phyloP scores from a whole-genome alignment of 805 yeast species.

The Yamadazyma sp. region DNA sequence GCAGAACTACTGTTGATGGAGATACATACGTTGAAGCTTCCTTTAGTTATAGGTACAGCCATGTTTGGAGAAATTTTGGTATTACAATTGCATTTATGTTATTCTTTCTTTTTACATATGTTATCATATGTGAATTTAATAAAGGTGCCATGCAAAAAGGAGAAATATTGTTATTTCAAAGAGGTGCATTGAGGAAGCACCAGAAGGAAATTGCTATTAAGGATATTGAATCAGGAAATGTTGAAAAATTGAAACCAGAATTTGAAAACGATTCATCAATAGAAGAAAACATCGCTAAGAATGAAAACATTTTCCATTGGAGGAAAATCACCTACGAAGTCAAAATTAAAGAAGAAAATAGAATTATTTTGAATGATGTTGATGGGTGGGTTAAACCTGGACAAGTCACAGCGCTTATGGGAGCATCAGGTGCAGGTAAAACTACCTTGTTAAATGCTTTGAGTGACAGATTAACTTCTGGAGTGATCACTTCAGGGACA shows the following conservation, averaged over 20 bases:
- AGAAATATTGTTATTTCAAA: conserved; percentile 31
- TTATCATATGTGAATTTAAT: conserved; percentile 34
- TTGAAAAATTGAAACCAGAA: conserved; percentile 22
- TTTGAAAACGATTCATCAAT: conserved; percentile 5
- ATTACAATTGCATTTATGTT: conserved; percentile 51
- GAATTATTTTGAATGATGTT: conserved; percentile 38
- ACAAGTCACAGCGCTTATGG: conserved; percentile 78
- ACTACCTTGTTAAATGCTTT: conserved; percentile 73
- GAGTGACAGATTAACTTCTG: conserved; percentile 68
- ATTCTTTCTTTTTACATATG: conserved; percentile 38
- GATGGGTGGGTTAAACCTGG: conserved; percentile 79
- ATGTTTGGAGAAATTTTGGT: conserved; percentile 82
- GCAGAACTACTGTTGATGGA: conserved; percentile 54
- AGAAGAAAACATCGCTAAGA: conserved; percentile 4
- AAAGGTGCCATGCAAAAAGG: conserved; percentile 46
- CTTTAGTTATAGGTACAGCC: conserved; percentile 51
- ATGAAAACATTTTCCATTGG: conserved; percentile 35
- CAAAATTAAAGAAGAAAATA: conserved; percentile 35
- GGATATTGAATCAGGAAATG: conserved; percentile 20
- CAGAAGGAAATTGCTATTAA: conserved; percentile 17
- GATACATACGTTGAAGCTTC: conserved; percentile 49
- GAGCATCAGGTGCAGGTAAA: conserved; percentile 86
- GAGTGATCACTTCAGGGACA: conserved; percentile 67
- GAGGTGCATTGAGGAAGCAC: conserved; percentile 27
- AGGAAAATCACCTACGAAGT: conserved; percentile 36